phyloP scores from a whole-genome alignment of 805 yeast genomes.

The Hanseniaspora guilliermondii region DNA sequence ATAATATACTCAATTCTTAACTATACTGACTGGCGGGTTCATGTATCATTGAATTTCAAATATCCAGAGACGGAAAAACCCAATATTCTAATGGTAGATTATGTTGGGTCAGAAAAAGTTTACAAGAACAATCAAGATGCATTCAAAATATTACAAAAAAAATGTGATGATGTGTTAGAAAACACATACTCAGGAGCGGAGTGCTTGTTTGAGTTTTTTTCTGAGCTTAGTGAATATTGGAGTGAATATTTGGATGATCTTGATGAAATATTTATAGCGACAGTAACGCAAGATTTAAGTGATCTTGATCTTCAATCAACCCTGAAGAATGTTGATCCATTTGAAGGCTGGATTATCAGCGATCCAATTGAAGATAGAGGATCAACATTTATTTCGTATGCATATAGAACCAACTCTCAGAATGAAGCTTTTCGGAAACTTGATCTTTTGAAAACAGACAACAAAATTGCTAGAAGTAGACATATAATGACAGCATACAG shows the following conservation, averaged over 20 bases:
- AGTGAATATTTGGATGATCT: slow-evolving; percentile 28
- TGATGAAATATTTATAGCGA: slow-evolving; percentile 18
- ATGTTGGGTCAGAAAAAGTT: slow-evolving; percentile 24
- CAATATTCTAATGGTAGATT: slow-evolving; percentile 43
- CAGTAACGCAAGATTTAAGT: background rate
- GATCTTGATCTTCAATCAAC: background rate
- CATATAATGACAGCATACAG: slow-evolving; percentile 88
- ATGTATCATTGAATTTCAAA: slow-evolving; percentile 53
- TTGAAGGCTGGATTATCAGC: slow-evolving; percentile 65
- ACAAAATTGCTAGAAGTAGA: slow-evolving; percentile 50
- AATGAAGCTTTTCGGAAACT: slow-evolving; percentile 51
- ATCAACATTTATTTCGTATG: slow-evolving; percentile 73
- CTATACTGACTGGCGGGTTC: slow-evolving; percentile 47
- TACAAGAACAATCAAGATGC: slow-evolving; percentile 23
- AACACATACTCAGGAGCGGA: slow-evolving; percentile 54
- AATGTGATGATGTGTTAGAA: slow-evolving; percentile 41
- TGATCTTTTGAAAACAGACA: slow-evolving; percentile 45
- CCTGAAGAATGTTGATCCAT: slow-evolving; percentile 29
- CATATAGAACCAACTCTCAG: slow-evolving; percentile 48
- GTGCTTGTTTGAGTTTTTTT: slow-evolving; percentile 64
- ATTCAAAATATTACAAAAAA: slow-evolving; percentile 36
- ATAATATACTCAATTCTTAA: slow-evolving; percentile 47
- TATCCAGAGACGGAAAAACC: slow-evolving; percentile 62
- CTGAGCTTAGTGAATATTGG: slow-evolving; percentile 46
- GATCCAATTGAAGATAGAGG: slow-evolving; percentile 74